These are phyloP conservation scores for Gynandropsis gynandra DNA, from an alignment of 345 rosid genomes.

Conservation along the genomic window DNA sequence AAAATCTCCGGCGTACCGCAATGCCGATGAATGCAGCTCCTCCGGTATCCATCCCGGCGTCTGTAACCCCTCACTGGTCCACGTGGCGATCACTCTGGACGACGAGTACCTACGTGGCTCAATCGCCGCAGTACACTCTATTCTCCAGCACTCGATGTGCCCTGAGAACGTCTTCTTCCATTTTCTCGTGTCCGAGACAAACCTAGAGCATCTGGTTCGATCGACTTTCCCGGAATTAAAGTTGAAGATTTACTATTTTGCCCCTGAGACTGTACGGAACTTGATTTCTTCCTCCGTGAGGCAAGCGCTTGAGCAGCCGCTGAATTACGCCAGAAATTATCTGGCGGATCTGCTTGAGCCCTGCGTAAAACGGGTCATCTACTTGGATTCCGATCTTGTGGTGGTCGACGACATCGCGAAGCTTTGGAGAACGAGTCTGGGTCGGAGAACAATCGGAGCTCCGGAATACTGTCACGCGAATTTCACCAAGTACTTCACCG, in stretches of 20 bases:
- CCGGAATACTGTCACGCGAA: conserved; percentile 60
- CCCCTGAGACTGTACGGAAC: conserved; percentile 27
- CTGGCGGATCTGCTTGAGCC: conserved; percentile 49
- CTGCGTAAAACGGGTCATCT: conserved; percentile 41
- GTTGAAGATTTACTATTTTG: conserved; percentile 41
- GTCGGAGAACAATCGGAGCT: conserved; percentile 47
- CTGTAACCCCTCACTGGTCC: conserved; percentile 39
- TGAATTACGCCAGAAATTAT: conserved; percentile 63
- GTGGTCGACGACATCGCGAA: conserved; percentile 49
- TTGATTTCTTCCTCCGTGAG: conserved; percentile 56
- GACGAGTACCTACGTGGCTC: conserved; percentile 55
- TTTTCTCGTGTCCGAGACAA: conserved; percentile 35
- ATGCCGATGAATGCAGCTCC: conserved; percentile 44
- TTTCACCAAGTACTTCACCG: conserved; percentile 43
- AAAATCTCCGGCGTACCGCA: conserved; percentile 34
- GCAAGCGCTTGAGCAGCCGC: conserved; percentile 52
- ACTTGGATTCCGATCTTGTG: conserved; percentile 55
- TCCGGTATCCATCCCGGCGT: conserved; percentile 26
- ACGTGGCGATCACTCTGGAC: conserved; percentile 64
- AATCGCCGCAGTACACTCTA: conserved; percentile 59
- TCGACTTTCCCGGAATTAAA: conserved; percentile 47
- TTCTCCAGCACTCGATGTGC: conserved; percentile 51
- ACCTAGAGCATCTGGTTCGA: background rate
- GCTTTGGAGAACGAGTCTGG: conserved; percentile 37
- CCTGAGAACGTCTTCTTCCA: conserved; percentile 68